A percentile compares a stretch with the other conserved stretches of the same genome.
phyloP scores from a whole-genome alignment of 75 land plant genomes.

The Ceratopteris richardii region DNA sequence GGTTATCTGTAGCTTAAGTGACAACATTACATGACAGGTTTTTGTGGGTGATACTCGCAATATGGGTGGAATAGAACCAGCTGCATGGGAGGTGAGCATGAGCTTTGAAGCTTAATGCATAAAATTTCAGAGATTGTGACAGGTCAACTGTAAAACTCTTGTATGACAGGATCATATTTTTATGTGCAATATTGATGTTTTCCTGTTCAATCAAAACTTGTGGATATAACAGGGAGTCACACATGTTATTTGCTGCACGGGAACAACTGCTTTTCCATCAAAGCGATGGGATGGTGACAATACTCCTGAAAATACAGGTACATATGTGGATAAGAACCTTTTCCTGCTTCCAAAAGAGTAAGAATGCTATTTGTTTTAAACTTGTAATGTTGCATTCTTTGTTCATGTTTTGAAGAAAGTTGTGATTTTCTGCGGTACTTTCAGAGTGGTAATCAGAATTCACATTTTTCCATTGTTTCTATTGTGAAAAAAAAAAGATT shows the following conservation, averaged over 20 bases:
- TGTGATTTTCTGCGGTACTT: too few relatives aligned
- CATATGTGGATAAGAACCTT: conserved; percentile 2
- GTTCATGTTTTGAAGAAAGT: not conserved
- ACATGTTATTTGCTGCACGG: conserved; percentile 96
- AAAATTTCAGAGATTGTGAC: too few relatives aligned
- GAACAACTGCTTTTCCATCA: conserved; percentile 98
- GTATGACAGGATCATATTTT: not conserved
- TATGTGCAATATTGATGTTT: not conserved
- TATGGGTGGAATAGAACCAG: conserved; percentile 47
- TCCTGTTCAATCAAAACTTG: not conserved
- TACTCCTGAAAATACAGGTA: conserved; percentile 92
- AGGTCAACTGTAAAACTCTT: too few relatives aligned
- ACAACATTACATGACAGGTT: conserved; percentile 31
- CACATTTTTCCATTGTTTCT: too few relatives aligned
- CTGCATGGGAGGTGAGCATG: conserved; percentile 58
- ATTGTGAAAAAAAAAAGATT: too few relatives aligned
- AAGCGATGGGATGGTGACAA: conserved; percentile 93
- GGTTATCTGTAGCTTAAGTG: not conserved
- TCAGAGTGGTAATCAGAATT: too few relatives aligned
- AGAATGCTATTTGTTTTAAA: not conserved
- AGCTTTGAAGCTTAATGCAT: conserved; percentile 2
- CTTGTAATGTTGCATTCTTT: not conserved
- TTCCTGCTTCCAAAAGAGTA: too few relatives aligned
- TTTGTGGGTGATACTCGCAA: conserved; percentile 70
- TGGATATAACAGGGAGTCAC: conserved; percentile 62